These are phyloP conservation scores for Meyerozyma carpophila DNA, from an alignment of 1,139 yeast genomes.

Conservation along the genomic window DNA sequence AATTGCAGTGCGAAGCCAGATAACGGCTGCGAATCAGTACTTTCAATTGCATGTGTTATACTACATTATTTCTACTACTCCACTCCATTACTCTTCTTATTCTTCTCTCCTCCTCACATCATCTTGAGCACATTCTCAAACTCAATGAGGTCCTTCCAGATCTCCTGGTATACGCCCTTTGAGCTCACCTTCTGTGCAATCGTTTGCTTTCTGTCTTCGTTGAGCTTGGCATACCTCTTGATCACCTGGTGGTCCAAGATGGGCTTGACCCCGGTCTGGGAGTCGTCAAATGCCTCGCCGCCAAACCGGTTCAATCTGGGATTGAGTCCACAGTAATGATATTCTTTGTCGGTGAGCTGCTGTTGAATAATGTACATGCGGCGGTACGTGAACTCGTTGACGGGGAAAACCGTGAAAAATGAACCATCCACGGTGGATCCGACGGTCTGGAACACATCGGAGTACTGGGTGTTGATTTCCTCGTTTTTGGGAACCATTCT, in stretches of 20 bases:
- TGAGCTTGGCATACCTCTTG: conserved; percentile 46
- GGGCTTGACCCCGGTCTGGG: conserved; percentile 44
- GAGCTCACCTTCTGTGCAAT: conserved; percentile 55
- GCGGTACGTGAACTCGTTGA: conserved; percentile 70
- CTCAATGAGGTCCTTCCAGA: conserved; percentile 65
- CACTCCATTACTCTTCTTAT: background rate
- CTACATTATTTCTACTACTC: background rate
- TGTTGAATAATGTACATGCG: conserved; percentile 83
- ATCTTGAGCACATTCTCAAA: conserved; percentile 34
- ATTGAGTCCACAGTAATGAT: conserved; percentile 73
- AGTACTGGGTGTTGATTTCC: conserved; percentile 15
- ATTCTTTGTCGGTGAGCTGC: conserved; percentile 73
- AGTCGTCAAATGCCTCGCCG: conserved; percentile 32
- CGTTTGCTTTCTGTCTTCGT: conserved; percentile 50
- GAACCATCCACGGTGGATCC: conserved; percentile 82
- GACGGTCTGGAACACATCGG: conserved; percentile 46
- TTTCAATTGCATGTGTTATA: background rate
- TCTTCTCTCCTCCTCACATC: conserved; percentile 10
- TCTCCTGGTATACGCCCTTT: conserved; percentile 46
- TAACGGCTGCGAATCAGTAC: too few species aligned
- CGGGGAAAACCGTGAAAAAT: conserved; percentile 67
- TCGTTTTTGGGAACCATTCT: conserved; percentile 44
- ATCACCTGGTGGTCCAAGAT: conserved; percentile 58
- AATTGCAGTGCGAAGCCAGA: background rate
- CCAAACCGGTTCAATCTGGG: conserved; percentile 67